These are phyloP conservation scores for Saccharomycopsis amapae DNA, from an alignment of 805 yeast species.

Conservation along the genomic window DNA sequence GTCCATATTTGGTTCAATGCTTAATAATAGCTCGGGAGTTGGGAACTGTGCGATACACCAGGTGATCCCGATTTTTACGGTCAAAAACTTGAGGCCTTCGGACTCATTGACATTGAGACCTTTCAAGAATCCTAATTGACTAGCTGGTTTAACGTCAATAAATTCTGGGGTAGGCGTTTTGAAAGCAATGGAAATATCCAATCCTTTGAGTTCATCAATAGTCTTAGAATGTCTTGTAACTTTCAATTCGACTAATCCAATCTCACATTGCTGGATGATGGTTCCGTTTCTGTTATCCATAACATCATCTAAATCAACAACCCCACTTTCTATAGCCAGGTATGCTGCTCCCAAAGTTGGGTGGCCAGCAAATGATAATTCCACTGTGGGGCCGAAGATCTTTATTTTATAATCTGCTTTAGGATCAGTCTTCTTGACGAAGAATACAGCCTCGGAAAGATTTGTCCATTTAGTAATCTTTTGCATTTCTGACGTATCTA, in stretches of 20 bases:
- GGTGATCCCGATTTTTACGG: not conserved
- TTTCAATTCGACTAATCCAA: constrained; percentile 35
- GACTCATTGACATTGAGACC: not conserved
- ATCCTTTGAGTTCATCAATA: not conserved
- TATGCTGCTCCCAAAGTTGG: constrained; percentile 50
- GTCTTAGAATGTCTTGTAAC: constrained; percentile 14
- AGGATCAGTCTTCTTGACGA: constrained; percentile 34
- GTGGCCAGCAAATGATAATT: constrained; percentile 59
- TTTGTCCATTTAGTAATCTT: constrained; percentile 53
- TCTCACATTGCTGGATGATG: constrained; percentile 38
- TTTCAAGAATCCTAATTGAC: not conserved
- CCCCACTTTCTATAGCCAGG: constrained; percentile 37
- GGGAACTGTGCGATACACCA: constrained; percentile 37
- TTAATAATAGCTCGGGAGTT: constrained; percentile 29
- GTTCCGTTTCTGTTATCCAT: not conserved
- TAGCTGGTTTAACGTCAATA: not conserved
- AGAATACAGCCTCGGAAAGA: constrained; percentile 51
- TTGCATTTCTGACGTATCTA: constrained; percentile 37
- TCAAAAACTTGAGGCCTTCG: not conserved
- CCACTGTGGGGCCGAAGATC: constrained; percentile 41
- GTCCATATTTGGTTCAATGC: constrained; percentile 29
- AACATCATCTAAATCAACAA: constrained; percentile 24
- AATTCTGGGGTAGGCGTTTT: not conserved
- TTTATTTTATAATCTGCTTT: constrained; percentile 42
- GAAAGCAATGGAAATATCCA: constrained; percentile 1